Evolutionary conservation across 768 basidiomycete genomes (phyloP), one percentile per base, ranked within the genome.

Genomic region (Boletus bicolor): DNA sequence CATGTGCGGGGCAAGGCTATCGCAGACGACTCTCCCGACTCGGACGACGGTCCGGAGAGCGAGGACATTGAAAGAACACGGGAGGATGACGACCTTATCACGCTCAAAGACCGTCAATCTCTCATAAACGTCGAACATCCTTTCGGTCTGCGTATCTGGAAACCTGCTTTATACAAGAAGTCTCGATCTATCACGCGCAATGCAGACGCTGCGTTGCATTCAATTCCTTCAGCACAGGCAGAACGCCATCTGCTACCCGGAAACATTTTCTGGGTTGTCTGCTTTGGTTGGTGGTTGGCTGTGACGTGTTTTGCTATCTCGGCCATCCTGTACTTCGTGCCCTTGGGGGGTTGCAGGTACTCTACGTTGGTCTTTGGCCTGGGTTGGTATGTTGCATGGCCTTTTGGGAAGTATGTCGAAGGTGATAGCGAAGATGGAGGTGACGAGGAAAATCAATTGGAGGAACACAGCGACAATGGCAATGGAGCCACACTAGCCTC

Each of bases 121-220:
- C 89, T 97, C 64, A 97, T 98, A 69, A 99, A 99, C 74, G 95
- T 97, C 68, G 92, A 96, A 68, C 97, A 99, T 72, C 97, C 97
- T 14, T 99, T 99, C 72, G 97, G 97, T 77, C 79, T 99, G 56
- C 96, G 93, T 38, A 98, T 99, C 69, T 99, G 97, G 97, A 99
- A 99, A 72, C 97, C 97, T 21, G 97, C 97, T 0, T 73, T 99
- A 55, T 99, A 99, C 84, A 94, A 95, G 74, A 99, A 99, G 70
- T 89, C 91, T 34, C 87, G 97, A 34, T 92, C 95, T 3, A 91
- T 99, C 64, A 98, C 95, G 47, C 91, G 96, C 49, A 84, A 93
- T 74, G 97, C 97, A 37, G 97, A 99, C 71, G 86, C 90, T 55
- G 97, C 91, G 0, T 82, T 99, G 5, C 97, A 99, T 69, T 83